A percentile compares a stretch with the other conserved stretches of the same genome.
These are phyloP conservation scores for Solanum sejunctum DNA, from an alignment of 257 asterid genomes.

Conservation along the genomic window DNA sequence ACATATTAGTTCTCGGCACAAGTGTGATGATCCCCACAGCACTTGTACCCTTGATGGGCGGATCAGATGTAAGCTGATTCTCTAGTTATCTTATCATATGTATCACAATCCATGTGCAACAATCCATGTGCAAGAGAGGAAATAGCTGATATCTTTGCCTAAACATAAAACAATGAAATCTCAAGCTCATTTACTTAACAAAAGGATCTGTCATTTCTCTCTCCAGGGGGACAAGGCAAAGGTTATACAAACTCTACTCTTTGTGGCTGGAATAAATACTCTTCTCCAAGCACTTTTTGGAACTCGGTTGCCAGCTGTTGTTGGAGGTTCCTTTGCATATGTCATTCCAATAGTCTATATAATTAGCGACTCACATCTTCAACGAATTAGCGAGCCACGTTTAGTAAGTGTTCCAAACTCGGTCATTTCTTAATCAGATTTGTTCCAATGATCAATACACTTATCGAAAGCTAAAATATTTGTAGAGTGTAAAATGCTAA, in stretches of 20 bases:
- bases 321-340: conserved; percentile 94
- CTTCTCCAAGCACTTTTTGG: conserved; percentile 92
- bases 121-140: not conserved
- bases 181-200: not conserved
- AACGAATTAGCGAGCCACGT: conserved; percentile 57
- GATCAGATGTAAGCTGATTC: conserved; percentile 61
- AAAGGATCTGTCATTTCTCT: not conserved
- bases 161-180: not conserved
- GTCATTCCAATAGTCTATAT: conserved; percentile 69
- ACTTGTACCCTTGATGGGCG: conserved; percentile 92
- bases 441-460: not conserved
- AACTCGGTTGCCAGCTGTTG: conserved; percentile 86
- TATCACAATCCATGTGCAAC: not conserved
- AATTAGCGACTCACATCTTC: conserved; percentile 63
- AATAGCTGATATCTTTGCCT: not conserved
- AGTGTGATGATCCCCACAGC: conserved; percentile 95
- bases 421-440: not conserved
- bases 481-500: not conserved
- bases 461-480: not conserved
- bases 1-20: conserved; percentile 81
- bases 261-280: conserved; percentile 92
- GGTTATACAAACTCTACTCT: conserved; percentile 84
- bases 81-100: not conserved
- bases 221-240: conserved; percentile 84
- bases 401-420: conserved; percentile 23